Base-by-base conservation (phyloP, 345 rosid genomes). In the Eucalyptus tenuipes region DNA sequence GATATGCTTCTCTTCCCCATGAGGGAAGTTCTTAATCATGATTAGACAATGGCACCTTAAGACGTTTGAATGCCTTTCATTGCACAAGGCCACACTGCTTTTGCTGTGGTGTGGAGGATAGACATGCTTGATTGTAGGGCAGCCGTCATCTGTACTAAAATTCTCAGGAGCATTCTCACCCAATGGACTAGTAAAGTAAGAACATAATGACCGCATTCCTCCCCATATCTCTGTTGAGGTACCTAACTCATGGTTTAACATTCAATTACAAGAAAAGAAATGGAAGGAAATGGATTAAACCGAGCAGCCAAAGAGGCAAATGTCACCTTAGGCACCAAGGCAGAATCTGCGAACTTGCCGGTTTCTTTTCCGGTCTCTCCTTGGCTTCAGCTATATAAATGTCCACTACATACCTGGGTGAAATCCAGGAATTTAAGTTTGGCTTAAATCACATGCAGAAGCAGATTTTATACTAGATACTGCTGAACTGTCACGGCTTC, bases 261-360 rank as follows among this genome's bases (percentile, higher is more conserved):
- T 27, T 49, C 44, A n/a, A 12, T 17, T 49, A 33, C 33, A 52
- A 52, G 25, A 52, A 52, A 52, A 25, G 13, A 59, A 59, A 59
- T 59, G 66, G 15, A 11, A 92, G 61, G 2, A 40, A 40, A 88
- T 18, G 40, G 5, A 59, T 29, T 85, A 52, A 42, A 40, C n/a
- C 20, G 5, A 18, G 55, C 80, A 71, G 87, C 80, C n/a, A 25
- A 6, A 61, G 24, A 68, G 71, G 13, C 27, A 22, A 16, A 88
- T 15, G 25, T 88, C 80, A 93, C 93, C 93, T 93, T 90, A 14
- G 94, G 94, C 50, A 92, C 90, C 88, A 93, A 55, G 40, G 81
- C 33, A 93, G 93, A 61, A 91, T 91, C 37, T 87, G 52, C 66
- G 88, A 80, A 85, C 91, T 85, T 49, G 61, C 49, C 29, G 85